Base-by-base conservation (phyloP, 1,139 yeast species). In the Blastobotrys buckinghamii region DNA sequence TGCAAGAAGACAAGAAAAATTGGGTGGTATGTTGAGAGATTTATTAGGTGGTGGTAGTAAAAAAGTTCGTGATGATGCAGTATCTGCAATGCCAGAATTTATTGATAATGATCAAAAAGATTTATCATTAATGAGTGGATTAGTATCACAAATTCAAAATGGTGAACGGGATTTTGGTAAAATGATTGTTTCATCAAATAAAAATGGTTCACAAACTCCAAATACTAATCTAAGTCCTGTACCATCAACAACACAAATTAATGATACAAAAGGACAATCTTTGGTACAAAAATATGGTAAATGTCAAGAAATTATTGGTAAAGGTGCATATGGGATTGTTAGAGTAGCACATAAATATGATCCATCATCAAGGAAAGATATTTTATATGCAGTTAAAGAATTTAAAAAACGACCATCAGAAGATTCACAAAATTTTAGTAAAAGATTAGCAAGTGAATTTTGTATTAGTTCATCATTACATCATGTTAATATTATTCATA, bases 291-390 rank as follows among this genome's bases (percentile, higher is more conserved):
- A 86, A 58, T 88, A 88, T 63, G 96, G 96, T 27, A 73, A 77
- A 44, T 82, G 90, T 55, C 86, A 79, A 60, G 89, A 83, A 53
- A 79, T 87, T 22, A 77, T 89, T 48, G 97, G 96, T 15, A 77
- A 80, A 49, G 96, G 96, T 22, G 80, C 95, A 0, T 89, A 84
- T 67, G 97, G 97, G 22, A 78, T 84, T 35, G 95, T 88, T 19
- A 76, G 92, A 54, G 75, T 88, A 55, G 71, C 92, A 47, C 81
- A 82, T 71, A 72, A 78, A 67, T 67, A 72, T 49, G 73, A 70
- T 50, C 64, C 66, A 15, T 73, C 58, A 50, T 62, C 63, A 35
- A 66, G 68, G 42, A 65, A 68, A 20, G 85, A 81, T 54, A 68
- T 66, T 33, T 66, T 84, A 19, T 89, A 71, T 61, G 97, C 96